These are phyloP conservation scores for Gossypium lobatum DNA, from an alignment of 441 rosid genomes.

Conservation along the genomic window DNA sequence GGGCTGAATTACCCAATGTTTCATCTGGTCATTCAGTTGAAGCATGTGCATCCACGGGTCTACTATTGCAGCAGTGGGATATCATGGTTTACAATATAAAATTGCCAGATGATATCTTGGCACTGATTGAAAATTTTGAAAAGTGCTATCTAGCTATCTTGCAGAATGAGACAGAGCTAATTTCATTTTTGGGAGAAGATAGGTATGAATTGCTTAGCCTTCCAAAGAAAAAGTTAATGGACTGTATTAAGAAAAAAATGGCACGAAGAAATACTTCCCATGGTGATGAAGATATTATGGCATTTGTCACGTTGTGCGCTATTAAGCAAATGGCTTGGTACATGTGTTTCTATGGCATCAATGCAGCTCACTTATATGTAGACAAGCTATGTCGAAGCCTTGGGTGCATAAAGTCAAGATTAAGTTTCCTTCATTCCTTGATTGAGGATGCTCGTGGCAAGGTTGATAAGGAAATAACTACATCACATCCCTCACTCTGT, in stretches of 20 bases:
- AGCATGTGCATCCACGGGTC: constrained; percentile 21
- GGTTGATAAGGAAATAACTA: constrained; percentile 30
- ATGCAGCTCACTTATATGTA: constrained; percentile 36
- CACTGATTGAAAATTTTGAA: constrained; percentile 38
- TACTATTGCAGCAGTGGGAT: constrained; percentile 27
- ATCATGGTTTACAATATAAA: constrained; percentile 32
- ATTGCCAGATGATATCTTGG: constrained; percentile 34
- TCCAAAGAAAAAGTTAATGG: constrained; percentile 43
- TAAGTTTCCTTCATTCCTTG: constrained; percentile 35
- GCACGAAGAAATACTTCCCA: constrained; percentile 20
- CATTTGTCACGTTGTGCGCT: constrained; percentile 39
- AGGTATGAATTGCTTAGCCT: constrained; percentile 37
- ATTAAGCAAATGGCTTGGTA: constrained; percentile 59
- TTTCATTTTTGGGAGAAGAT: constrained; percentile 29
- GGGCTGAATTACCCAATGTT: constrained; percentile 27
- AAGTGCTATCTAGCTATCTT: constrained; percentile 37
- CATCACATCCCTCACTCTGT: constrained; percentile 45
- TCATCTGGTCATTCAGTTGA: constrained; percentile 21
- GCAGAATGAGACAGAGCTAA: constrained; percentile 37
- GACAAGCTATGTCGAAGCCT: constrained; percentile 40
- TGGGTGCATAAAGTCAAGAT: constrained; percentile 35
- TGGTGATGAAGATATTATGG: constrained; percentile 33
- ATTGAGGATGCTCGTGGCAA: constrained; percentile 28
- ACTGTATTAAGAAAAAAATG: constrained; percentile 33
- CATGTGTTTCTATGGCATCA: constrained; percentile 53